A percentile compares a stretch with the other conserved stretches of the same genome.
These are phyloP conservation scores for Mycena galopus DNA, from an alignment of 768 basidiomycete genomes.

Conservation along the genomic window DNA sequence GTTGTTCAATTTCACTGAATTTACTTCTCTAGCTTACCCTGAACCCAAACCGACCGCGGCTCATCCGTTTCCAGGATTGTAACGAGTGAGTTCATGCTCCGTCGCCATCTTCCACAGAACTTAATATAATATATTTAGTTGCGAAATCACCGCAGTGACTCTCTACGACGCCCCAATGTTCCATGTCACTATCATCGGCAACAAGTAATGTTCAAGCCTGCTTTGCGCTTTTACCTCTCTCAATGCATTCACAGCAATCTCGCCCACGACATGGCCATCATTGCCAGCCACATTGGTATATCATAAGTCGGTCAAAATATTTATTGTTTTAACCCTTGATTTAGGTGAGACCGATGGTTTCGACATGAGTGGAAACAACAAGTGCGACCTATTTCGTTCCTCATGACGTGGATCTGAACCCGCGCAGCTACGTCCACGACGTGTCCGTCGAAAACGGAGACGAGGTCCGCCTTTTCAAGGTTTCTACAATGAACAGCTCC, in stretches of 20 bases:
- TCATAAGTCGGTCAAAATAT: not conserved
- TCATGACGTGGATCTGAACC: not conserved
- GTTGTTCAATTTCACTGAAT: not conserved
- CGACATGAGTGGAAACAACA: constrained; percentile 45
- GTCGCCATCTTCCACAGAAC: not conserved
- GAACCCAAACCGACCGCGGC: constrained; percentile 40
- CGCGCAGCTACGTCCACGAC: constrained; percentile 48
- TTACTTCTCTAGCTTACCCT: constrained; percentile 29
- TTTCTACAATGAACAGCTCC: not conserved
- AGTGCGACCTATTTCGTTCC: not conserved
- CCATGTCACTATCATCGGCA: constrained; percentile 43
- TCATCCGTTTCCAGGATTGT: constrained; percentile 42
- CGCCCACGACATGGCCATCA: constrained; percentile 41
- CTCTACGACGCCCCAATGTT: constrained; percentile 41
- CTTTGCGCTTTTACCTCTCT: not conserved
- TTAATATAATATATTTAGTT: constrained; percentile 8
- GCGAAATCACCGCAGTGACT: constrained; percentile 37
- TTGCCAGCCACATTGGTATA: constrained; percentile 37
- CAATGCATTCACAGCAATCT: constrained; percentile 32
- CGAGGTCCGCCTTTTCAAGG: not conserved
- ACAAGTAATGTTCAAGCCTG: not conserved
- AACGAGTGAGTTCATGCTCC: constrained; percentile 33
- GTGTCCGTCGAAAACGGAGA: constrained; percentile 47
- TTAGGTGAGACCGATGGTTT: constrained; percentile 43
- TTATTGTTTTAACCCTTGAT: no score